Evolutionary conservation across 106 monocot species (phyloP).

Genomic region (Ottelia alismoides): DNA sequence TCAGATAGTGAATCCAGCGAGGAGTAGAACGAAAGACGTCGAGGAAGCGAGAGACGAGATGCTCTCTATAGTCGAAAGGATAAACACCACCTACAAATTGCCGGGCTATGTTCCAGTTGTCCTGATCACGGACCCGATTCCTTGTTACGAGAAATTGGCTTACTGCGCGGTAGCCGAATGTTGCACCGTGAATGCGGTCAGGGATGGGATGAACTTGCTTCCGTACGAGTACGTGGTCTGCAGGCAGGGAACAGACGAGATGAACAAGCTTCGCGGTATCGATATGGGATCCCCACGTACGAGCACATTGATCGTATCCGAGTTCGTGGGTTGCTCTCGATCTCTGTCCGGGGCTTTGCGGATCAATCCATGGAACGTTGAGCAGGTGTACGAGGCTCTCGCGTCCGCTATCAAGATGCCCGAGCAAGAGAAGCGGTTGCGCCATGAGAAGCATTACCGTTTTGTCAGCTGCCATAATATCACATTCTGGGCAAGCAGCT

Average conservation of each 20-base stretch:
- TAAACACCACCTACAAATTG: constrained; percentile 35
- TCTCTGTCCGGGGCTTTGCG: constrained; percentile 1
- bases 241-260: no score
- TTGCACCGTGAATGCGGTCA: constrained; percentile 43
- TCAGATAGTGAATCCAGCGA: constrained; percentile 68
- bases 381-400: background rate
- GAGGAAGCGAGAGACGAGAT: constrained; percentile 41
- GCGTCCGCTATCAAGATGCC: background rate
- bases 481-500: constrained; percentile 4
- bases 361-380: constrained; percentile 3
- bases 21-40: constrained; percentile 36
- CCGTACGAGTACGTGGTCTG: constrained; percentile 53
- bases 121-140: no score
- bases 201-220: no score
- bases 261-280: no score
- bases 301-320: background rate
- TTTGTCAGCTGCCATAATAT: constrained; percentile 4
- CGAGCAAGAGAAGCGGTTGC: background rate
- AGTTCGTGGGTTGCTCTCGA: constrained; percentile 3
- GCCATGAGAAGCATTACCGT: no score
- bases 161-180: no score
- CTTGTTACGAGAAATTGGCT: no score
- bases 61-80: constrained; percentile 36
- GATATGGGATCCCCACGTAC: no score
- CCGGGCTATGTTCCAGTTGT: constrained; percentile 55